Evolutionary conservation across 139 green algal genomes (phyloP).

Genomic region (Micromonas commoda): DNA sequence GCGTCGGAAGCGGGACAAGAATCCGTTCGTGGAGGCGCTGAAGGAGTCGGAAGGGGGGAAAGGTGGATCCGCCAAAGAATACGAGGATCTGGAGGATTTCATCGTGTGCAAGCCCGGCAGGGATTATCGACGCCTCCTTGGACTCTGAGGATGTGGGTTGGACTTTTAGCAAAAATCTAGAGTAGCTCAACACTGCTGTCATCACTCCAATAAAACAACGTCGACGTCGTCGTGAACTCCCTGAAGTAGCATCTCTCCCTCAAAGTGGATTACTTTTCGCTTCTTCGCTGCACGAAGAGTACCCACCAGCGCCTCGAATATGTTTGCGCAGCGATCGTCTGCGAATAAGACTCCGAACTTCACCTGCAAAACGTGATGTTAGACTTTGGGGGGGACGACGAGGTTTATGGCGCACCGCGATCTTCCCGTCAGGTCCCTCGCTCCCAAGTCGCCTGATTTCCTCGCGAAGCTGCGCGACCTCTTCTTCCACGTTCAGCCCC

Average conservation of each 20-base stretch:
- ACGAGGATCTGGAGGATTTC: slow-evolving; percentile 22
- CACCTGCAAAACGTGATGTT: too few relatives aligned
- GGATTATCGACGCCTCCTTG: slow-evolving; percentile 6
- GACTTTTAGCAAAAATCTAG: neutral
- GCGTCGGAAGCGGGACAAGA: neutral
- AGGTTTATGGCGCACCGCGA: neutral
- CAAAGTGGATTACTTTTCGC: slow-evolving; percentile 33
- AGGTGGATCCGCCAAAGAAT: neutral
- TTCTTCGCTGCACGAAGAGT: slow-evolving; percentile 46
- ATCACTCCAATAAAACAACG: slow-evolving; percentile 29
- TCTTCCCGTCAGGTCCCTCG: neutral
- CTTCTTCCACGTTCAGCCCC: neutral
- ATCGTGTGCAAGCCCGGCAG: slow-evolving; percentile 20
- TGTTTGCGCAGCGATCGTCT: slow-evolving; percentile 36
- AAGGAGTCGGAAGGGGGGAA: neutral
- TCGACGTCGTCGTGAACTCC: slow-evolving; percentile 44
- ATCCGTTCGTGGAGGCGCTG: neutral
- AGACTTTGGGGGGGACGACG: too few relatives aligned
- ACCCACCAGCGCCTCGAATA: slow-evolving; percentile 44
- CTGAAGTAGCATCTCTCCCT: slow-evolving; percentile 45
- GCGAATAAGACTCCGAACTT: slow-evolving; percentile 45
- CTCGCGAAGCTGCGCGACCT: neutral
- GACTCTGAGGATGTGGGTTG: neutral
- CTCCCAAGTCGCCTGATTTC: neutral
- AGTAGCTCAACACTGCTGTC: neutral